Conservation (phyloP, 2,329 filamentous ascomycete species). For the Nigrospora osmanthi region DNA sequence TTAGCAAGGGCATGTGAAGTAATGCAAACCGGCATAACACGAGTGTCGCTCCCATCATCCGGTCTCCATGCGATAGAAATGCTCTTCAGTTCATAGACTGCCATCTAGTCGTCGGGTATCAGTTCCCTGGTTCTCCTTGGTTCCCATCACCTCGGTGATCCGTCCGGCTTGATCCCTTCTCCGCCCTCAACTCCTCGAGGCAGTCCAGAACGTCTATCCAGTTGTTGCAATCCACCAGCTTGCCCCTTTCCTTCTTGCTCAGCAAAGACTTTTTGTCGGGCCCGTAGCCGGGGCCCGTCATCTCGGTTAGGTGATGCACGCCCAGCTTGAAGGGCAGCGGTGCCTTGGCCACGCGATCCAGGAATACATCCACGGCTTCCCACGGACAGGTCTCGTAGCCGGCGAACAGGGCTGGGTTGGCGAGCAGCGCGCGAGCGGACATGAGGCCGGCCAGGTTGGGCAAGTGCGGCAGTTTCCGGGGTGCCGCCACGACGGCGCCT, state of each 20-base stretch:
- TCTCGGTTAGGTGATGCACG: slow-evolving; percentile 60
- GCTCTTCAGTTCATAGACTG: too few relatives aligned
- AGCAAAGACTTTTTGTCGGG: slow-evolving; percentile 44
- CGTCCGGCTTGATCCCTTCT: neutral
- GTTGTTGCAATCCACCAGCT: slow-evolving; percentile 39
- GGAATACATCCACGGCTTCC: slow-evolving; percentile 55
- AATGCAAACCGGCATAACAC: too few relatives aligned
- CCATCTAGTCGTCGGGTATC: too few relatives aligned
- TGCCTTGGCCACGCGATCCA: slow-evolving; percentile 46
- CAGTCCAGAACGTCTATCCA: slow-evolving; percentile 55
- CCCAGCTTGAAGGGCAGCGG: slow-evolving; percentile 57
- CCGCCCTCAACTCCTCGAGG: slow-evolving; percentile 34
- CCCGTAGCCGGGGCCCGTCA: slow-evolving; percentile 52
- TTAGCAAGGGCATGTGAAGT: too few relatives aligned
- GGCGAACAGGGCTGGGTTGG: slow-evolving; percentile 60
- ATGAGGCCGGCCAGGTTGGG: slow-evolving; percentile 55
- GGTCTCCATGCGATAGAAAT: too few relatives aligned
- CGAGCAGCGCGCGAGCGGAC: slow-evolving; percentile 60
- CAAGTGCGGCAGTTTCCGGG: slow-evolving; percentile 19
- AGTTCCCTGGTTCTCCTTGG: too few relatives aligned
- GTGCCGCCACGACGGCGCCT: neutral
- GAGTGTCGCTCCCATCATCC: too few relatives aligned
- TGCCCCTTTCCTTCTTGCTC: slow-evolving; percentile 45
- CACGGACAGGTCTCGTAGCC: slow-evolving; percentile 49
- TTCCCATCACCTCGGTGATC: too few relatives aligned